Conservation (phyloP, 2,329 filamentous ascomycete species). For the Fusarium continuum region DNA sequence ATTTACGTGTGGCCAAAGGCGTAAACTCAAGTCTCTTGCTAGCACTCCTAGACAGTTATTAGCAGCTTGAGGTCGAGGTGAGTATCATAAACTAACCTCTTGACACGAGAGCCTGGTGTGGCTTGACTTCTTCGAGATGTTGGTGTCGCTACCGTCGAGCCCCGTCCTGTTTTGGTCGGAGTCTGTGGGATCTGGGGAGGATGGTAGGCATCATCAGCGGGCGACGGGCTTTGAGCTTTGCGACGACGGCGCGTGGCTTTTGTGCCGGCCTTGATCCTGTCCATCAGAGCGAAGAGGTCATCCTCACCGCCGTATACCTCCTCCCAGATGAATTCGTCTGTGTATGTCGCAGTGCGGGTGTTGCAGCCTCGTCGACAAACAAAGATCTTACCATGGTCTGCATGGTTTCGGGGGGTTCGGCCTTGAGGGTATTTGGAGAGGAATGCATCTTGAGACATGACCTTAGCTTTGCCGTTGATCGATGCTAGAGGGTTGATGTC, state of each 20-base stretch:
- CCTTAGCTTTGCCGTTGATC: slow-evolving; percentile 86
- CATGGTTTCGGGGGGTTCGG: slow-evolving; percentile 75
- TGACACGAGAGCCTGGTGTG: slow-evolving; percentile 47
- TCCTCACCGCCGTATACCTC: slow-evolving; percentile 75
- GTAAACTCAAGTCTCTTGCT: slow-evolving; percentile 90
- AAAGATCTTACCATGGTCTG: slow-evolving; percentile 85
- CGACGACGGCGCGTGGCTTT: slow-evolving; percentile 65
- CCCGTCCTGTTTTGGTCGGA: slow-evolving; percentile 49
- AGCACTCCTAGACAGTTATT: slow-evolving; percentile 57
- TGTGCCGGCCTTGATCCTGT: slow-evolving; percentile 75
- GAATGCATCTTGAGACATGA: slow-evolving; percentile 79
- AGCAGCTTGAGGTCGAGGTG: not conserved
- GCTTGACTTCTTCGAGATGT: slow-evolving; percentile 44
- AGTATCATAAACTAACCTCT: slow-evolving; percentile 38
- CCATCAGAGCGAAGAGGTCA: slow-evolving; percentile 71
- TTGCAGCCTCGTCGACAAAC: slow-evolving; percentile 91
- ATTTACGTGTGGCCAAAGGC: slow-evolving; percentile 85
- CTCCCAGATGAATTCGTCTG: slow-evolving; percentile 92
- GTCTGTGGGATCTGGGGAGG: slow-evolving; percentile 52
- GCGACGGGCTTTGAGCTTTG: slow-evolving; percentile 46
- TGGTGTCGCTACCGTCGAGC: slow-evolving; percentile 43
- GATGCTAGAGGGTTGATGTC: slow-evolving; percentile 88
- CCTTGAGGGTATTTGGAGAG: slow-evolving; percentile 76
- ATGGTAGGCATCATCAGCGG: slow-evolving; percentile 46
- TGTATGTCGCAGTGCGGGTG: slow-evolving; percentile 87